phyloP scores from a whole-genome alignment of 2,329 filamentous ascomycete genomes.

The Zasmidium citrigriseum region DNA sequence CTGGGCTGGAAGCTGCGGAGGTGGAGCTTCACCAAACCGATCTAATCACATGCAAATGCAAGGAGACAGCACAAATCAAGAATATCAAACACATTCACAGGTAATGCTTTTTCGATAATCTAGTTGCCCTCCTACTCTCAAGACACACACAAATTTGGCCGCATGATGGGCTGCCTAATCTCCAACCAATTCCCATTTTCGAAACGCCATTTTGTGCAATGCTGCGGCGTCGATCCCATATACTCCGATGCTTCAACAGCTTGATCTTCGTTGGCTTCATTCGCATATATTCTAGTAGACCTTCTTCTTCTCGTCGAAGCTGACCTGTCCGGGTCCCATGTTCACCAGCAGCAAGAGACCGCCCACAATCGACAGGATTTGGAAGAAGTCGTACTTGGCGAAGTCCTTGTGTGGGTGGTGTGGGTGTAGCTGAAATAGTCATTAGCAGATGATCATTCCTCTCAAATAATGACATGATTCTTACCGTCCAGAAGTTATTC shows the following conservation, averaged over 20 bases:
- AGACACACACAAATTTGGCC: neutral
- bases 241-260: neutral
- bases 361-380: conserved; percentile 97
- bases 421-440: conserved; percentile 74
- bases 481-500: conserved; percentile 99
- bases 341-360: conserved; percentile 96
- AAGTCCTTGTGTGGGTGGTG: conserved; percentile 99
- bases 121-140: neutral
- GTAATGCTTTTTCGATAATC: neutral
- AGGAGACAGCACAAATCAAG: neutral
- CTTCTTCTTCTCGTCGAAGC: conserved; percentile 99
- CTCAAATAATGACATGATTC: conserved; percentile 38
- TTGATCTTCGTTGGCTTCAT: neutral
- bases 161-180: neutral
- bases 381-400: conserved; percentile 99
- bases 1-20: neutral
- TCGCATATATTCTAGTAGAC: conserved; percentile 67
- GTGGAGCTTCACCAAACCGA: too few species aligned
- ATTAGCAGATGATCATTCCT: neutral
- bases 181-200: neutral
- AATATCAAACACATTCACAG: neutral
- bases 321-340: conserved; percentile 96
- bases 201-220: neutral
- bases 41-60: too few species aligned
- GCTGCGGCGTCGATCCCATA: neutral